Evolutionary conservation across 176 grass and related monocot genomes (phyloP).

Genomic region (Tillandsia fasciculata): DNA sequence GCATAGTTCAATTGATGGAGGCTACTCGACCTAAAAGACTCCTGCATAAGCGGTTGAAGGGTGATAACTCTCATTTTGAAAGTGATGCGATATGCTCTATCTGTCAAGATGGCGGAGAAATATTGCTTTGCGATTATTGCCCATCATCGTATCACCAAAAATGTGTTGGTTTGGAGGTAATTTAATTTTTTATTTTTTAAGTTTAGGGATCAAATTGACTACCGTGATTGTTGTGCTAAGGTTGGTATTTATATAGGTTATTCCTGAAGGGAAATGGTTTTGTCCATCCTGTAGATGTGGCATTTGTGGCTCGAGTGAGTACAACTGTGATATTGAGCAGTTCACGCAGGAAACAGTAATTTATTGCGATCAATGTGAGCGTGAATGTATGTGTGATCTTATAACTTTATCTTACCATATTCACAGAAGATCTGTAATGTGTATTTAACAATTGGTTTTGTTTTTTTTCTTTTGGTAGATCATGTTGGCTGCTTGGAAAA

Average conservation of each 20-base stretch:
- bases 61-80: slow-evolving; percentile 29
- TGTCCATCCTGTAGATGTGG: slow-evolving; percentile 60
- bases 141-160: slow-evolving; percentile 57
- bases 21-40: slow-evolving; percentile 21
- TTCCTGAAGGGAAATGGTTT: slow-evolving; percentile 57
- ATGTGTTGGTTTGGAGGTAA: slow-evolving; percentile 70
- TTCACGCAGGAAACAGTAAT: slow-evolving; percentile 47
- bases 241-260: slow-evolving; percentile 28
- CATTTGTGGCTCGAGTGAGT: slow-evolving; percentile 51
- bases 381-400: slow-evolving; percentile 51
- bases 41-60: slow-evolving; percentile 34
- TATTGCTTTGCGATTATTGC: slow-evolving; percentile 62
- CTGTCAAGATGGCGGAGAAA: slow-evolving; percentile 47
- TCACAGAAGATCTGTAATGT: slow-evolving; percentile 8
- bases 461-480: slow-evolving; percentile 40
- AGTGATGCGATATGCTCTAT: slow-evolving; percentile 64
- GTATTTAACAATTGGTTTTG: slow-evolving; percentile 18
- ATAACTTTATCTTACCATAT: not conserved
- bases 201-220: not conserved
- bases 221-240: not conserved
- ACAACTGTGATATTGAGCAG: slow-evolving; percentile 34
- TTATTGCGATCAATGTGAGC: slow-evolving; percentile 68
- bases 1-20: slow-evolving; percentile 52
- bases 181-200: not conserved
- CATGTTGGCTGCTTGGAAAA: slow-evolving; percentile 54